Base-by-base conservation (phyloP, 352 stramenopile species). In the Globisporangium takayamanum region DNA sequence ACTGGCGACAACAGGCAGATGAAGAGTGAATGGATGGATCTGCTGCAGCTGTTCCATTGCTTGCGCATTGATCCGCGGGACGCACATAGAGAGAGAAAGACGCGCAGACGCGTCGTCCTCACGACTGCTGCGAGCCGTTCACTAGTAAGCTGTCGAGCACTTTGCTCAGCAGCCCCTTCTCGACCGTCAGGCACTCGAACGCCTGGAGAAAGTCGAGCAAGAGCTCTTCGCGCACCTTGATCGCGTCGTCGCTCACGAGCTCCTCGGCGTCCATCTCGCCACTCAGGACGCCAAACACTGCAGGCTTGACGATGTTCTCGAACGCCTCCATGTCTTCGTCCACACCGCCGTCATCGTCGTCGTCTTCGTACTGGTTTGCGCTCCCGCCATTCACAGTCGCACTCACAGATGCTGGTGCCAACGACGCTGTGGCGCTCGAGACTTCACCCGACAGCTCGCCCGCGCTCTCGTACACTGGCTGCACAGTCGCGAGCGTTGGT, bases 161-260 rank as follows among this genome's bases (percentile, higher is more conserved):
- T 76, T 86, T 78, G 18, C 54, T 62, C 39, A 94, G 71, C 25
- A 93, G 59, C 2, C 66, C 71, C 50, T 80, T 71, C 30, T 92
- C 71, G 65, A 87, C 67, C 50, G 67, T 85, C 15, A 94, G 71
- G 33, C 63, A 84, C 56, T 94, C 85, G 58, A 92, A 87, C 49
- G 74, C 68, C 48, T 92, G 79, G 44, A 94, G 55, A 33, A 92
- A 80, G 50, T 94, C 83, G 47, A 94, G 86, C 2, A 94, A 63
- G 36, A 88, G 56, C 54, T 92, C 81, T 47, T 94, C 80, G 60
- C 74, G 71, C 11, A 67, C 54, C 37, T 89, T 80, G 14, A 70
- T 69, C 14, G 78, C 73, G 7, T 57, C 64, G 18, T 66, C 68
- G 53, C 57, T 37, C 16, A 56, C 58, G 8, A 63, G 42, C 28